phyloP scores from a whole-genome alignment of 768 basidiomycete species.

The Termitomyces sp. region DNA sequence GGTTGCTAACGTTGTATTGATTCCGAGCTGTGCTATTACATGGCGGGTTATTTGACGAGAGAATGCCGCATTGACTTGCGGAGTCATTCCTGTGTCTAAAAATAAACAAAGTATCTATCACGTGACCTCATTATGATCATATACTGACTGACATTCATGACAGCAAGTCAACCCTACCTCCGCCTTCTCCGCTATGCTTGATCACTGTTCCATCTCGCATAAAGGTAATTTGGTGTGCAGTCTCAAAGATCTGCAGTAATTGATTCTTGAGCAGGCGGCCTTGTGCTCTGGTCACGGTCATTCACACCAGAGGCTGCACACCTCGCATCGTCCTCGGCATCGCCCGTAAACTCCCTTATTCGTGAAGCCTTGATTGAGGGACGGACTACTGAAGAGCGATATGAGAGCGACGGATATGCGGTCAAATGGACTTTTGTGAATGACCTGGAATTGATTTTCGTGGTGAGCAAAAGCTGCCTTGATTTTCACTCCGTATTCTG shows the following conservation, averaged over 20 bases:
- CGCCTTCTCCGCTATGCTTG: conserved; percentile 55
- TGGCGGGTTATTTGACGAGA: no score
- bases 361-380: conserved; percentile 92
- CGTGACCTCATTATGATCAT: neutral
- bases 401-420: conserved; percentile 92
- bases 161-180: neutral
- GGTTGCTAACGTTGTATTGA: neutral
- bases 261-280: conserved; percentile 55
- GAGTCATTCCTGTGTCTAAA: neutral
- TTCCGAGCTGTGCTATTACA: no score
- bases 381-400: conserved; percentile 71
- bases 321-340: conserved; percentile 62
- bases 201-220: conserved; percentile 94
- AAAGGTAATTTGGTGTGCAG: conserved; percentile 49
- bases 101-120: neutral
- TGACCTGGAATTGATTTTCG: conserved; percentile 94
- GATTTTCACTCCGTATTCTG: conserved; percentile 3
- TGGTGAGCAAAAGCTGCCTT: conserved; percentile 46
- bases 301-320: conserved; percentile 84
- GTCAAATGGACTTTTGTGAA: conserved; percentile 95
- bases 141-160: neutral
- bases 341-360: conserved; percentile 85
- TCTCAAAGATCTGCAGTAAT: neutral
- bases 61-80: no score
- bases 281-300: conserved; percentile 92